Conservation (phyloP, 2,329 filamentous ascomycete genomes). For the Trichoderma simmonsii region DNA sequence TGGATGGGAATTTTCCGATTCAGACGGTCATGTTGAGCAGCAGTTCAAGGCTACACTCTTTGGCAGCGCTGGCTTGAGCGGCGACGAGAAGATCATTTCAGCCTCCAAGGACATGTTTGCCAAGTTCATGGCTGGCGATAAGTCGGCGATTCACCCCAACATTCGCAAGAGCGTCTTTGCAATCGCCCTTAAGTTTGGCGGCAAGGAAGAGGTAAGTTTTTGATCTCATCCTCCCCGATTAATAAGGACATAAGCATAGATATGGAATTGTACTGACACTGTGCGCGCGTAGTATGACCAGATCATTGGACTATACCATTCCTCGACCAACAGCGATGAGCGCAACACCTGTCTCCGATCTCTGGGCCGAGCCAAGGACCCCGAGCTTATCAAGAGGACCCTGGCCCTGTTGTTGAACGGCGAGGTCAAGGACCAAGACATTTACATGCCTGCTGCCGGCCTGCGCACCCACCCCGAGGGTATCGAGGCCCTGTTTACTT, state of each 20-base stretch:
- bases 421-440: constrained; percentile 90
- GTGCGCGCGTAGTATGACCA: constrained; percentile 62
- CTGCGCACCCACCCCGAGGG: constrained; percentile 75
- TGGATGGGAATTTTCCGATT: constrained; percentile 83
- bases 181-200: constrained; percentile 79
- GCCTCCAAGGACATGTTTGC: constrained; percentile 88
- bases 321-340: constrained; percentile 70
- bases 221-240: background rate
- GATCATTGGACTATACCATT: constrained; percentile 71
- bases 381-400: constrained; percentile 77
- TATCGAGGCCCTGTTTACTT: constrained; percentile 75
- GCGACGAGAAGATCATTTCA: constrained; percentile 73
- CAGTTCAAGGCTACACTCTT: constrained; percentile 95
- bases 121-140: constrained; percentile 77
- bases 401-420: constrained; percentile 71
- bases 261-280: constrained; percentile 17
- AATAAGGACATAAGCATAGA: background rate
- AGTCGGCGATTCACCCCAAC: constrained; percentile 83
- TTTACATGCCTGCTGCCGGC: constrained; percentile 82
- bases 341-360: constrained; percentile 86
- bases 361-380: constrained; percentile 73
- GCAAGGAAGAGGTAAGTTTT: constrained; percentile 67
- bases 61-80: constrained; percentile 73
- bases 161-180: constrained; percentile 82
- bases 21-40: constrained; percentile 84